Evolutionary conservation across 2,329 filamentous ascomycete genomes (phyloP).

Genomic region (Fusarium longipes): DNA sequence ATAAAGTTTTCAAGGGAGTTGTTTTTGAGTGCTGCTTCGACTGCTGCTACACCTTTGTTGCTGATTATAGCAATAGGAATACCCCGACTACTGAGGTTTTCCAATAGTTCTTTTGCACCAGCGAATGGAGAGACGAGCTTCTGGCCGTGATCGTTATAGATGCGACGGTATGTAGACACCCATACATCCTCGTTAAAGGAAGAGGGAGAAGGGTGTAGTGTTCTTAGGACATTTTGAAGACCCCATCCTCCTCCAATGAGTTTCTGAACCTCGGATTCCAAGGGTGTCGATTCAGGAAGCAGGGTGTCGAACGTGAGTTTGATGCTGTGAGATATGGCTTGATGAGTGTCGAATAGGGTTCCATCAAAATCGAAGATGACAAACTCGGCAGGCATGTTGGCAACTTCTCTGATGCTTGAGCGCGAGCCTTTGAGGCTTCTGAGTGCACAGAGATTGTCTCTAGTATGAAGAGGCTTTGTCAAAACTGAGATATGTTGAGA

Average conservation of each 20-base stretch:
- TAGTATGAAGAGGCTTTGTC: no score
- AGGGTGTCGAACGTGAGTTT: not conserved
- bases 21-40: not conserved
- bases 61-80: not conserved
- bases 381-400: not conserved
- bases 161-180: conserved; percentile 1
- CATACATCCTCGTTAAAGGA: not conserved
- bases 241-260: not conserved
- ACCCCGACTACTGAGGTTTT: rapidly evolving
- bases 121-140: not conserved
- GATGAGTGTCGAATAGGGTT: conserved; percentile 16
- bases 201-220: not conserved
- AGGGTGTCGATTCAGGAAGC: not conserved
- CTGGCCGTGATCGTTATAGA: conserved; percentile 12
- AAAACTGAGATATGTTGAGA: not conserved
- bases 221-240: not conserved
- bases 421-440: rapidly evolving
- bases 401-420: rapidly evolving
- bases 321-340: conserved; percentile 16
- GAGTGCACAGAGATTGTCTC: not conserved
- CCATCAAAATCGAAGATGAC: conserved; percentile 19
- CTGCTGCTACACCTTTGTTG: conserved; percentile 6
- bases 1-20: not conserved
- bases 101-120: not conserved
- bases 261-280: not conserved